Evolutionary conservation across 805 yeast genomes (phyloP), one percentile per base, ranked within the genome.

Genomic region (Maudiozyma serrabonitensis): DNA sequence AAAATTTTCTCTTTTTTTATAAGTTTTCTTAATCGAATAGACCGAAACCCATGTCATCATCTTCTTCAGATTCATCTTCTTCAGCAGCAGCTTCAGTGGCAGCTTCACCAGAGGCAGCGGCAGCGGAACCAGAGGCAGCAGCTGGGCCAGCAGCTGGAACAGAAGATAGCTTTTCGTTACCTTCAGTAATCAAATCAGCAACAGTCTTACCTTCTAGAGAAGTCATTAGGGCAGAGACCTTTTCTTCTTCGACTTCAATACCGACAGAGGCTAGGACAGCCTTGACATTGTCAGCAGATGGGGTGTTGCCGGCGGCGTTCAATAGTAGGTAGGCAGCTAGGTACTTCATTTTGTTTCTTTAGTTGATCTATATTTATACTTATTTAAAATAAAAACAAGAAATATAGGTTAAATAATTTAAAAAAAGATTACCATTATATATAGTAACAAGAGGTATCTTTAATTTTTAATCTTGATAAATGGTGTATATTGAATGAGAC

Each of bases 301-400:
- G 98, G 68, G 93, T 70, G 72, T 89, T 73, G 74, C 98, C 99
- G 76, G 96, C 96, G 74, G 93, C 89, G 79, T 84, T 89, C 76
- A 93, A 83, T 78, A 91, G 85, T 76, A 93, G 85, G 82, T 93
- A 93, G 76, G 99, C 98, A 78, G 99, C 99, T 79, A 93, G 85
- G 84, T 91, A 91, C 87, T 89, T 93, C 97, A 89, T 79, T 71
- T 52, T 54, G 2, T 28, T 28, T 9, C 32, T 28, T 28, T 28
- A 28, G 32, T 28, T 28, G 32, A 28, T 28, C 32, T 28, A 28
- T 28, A 28, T 28, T 28, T 28, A 6, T 28, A 6, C 32, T 28
- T 28, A 28, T 28, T 28, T 8, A 28, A 28, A 9, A 9, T 2
- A 28, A 11, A 3, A 28, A 8, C 12, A 28, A 9, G 9, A 4